phyloP scores from a whole-genome alignment of 2,329 filamentous ascomycete genomes.

The Fusarium sublunatum region DNA sequence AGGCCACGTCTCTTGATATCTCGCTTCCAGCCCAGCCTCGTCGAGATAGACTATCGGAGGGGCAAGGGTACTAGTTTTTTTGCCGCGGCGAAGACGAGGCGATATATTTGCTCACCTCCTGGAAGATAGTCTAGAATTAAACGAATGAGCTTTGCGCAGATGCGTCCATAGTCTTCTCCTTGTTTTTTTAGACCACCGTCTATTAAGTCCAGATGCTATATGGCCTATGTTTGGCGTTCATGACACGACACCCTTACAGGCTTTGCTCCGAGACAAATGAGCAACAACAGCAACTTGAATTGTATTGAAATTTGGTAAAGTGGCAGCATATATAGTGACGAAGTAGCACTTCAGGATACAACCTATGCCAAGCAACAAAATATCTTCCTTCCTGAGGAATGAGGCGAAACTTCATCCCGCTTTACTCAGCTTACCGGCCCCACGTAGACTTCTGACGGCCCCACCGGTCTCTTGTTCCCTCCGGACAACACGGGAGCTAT shows the following conservation, averaged over 20 bases:
- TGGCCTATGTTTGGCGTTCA: background rate
- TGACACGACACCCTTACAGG: background rate
- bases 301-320: background rate
- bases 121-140: conserved; percentile 17
- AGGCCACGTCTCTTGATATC: conserved; percentile 25
- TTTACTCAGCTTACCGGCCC: conserved; percentile 22
- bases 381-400: background rate
- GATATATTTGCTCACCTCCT: conserved; percentile 14
- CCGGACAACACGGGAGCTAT: background rate
- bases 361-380: background rate
- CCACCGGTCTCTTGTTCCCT: conserved; percentile 4
- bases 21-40: conserved; percentile 19
- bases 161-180: background rate
- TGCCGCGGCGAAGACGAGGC: background rate
- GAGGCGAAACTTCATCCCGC: conserved; percentile 20
- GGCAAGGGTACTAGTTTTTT: background rate
- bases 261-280: background rate
- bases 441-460: conserved; percentile 13
- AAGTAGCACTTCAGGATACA: background rate
- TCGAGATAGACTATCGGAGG: background rate
- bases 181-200: background rate
- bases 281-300: background rate
- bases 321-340: background rate
- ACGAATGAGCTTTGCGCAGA: background rate
- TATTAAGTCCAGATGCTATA: background rate